Evolutionary conservation across 2,329 filamentous ascomycete species (phyloP).

Genomic region (Exophiala sideris): DNA sequence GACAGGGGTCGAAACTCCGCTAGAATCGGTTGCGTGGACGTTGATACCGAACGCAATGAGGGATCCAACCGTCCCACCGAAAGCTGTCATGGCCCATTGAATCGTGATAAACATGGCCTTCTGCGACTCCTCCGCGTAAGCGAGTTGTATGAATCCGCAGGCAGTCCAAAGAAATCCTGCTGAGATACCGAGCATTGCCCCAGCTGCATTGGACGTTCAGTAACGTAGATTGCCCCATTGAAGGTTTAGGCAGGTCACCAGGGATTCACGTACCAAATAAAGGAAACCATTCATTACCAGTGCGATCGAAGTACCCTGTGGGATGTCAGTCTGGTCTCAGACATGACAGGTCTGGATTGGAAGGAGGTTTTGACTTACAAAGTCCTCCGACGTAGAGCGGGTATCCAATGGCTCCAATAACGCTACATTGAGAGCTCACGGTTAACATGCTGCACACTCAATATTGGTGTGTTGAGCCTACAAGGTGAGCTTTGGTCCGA

Average conservation of each 20-base stretch:
- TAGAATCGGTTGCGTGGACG: constrained; percentile 3
- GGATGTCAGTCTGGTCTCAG: not conserved
- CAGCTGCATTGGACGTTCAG: not conserved
- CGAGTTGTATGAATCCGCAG: not conserved
- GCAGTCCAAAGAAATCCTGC: constrained; percentile 17
- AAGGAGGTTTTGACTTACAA: not conserved
- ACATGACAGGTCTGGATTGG: not conserved
- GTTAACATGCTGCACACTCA: no score
- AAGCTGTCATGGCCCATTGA: constrained; percentile 13
- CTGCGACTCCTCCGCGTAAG: not conserved
- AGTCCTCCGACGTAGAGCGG: constrained; percentile 18
- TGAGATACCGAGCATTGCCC: constrained; percentile 13
- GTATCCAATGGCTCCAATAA: constrained; percentile 18
- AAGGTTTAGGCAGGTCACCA: no score
- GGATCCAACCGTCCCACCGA: constrained; percentile 16
- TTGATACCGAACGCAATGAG: constrained; percentile 18
- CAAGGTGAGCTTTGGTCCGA: constrained; percentile 18
- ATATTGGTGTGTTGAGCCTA: no score
- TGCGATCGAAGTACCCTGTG: constrained; percentile 21
- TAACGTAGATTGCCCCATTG: no score
- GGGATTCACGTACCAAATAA: not conserved
- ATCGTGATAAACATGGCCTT: constrained; percentile 13
- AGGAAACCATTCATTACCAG: constrained; percentile 20
- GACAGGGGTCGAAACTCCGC: constrained; percentile 16
- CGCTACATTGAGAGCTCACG: not conserved